Evolutionary conservation across 2,329 filamentous ascomycete species (phyloP).

Genomic region (Cytospora schulzeri): DNA sequence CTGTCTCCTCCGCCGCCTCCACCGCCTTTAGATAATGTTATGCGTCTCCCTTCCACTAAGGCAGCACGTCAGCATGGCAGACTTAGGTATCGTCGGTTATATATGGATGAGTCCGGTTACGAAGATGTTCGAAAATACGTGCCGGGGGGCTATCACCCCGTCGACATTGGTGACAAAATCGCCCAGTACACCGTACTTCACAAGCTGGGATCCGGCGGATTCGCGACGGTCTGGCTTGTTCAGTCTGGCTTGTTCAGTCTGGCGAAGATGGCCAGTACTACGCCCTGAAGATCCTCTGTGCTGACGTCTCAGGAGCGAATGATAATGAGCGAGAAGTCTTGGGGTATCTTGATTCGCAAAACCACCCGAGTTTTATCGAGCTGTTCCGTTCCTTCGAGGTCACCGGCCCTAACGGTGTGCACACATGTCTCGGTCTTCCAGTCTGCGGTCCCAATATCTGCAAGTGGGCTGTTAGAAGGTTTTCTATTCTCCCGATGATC

Average conservation of each 20-base stretch:
- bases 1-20: background rate
- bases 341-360: constrained; percentile 5
- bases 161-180: constrained; percentile 3
- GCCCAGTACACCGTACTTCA: constrained; percentile 6
- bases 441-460: constrained; percentile 4
- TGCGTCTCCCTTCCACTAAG: background rate
- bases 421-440: constrained; percentile 13
- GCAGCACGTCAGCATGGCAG: background rate
- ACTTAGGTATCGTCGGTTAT: background rate
- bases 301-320: background rate
- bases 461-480: background rate
- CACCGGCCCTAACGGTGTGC: constrained; percentile 8
- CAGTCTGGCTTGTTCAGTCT: constrained; percentile 13
- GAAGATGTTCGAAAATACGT: constrained; percentile 9
- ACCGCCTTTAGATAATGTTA: background rate
- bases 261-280: constrained; percentile 11
- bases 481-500: background rate
- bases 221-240: too few species aligned
- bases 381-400: constrained; percentile 8
- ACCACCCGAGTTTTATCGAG: background rate
- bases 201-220: constrained; percentile 12
- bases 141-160: constrained; percentile 10
- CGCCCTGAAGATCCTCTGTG: constrained; percentile 15
- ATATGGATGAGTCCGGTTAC: constrained; percentile 1
- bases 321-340: constrained; percentile 1